phyloP scores from a whole-genome alignment of 2,329 filamentous ascomycete genomes.

The Xylariales sp. region DNA sequence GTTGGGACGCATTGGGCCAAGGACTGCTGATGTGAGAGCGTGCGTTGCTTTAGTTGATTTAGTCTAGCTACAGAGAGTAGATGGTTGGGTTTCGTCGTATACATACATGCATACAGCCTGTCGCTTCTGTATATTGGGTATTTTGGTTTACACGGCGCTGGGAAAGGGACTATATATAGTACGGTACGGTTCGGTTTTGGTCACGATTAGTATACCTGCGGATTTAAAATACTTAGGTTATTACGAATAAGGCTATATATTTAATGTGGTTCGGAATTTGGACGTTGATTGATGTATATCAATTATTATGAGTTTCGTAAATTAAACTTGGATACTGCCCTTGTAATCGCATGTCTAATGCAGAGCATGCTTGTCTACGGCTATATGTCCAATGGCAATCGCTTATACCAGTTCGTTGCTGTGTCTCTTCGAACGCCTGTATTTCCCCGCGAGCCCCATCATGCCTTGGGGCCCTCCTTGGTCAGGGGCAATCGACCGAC shows the following conservation, averaged over 20 bases:
- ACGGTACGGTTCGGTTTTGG: not conserved
- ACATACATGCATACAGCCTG: not conserved
- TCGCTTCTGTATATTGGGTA: not conserved
- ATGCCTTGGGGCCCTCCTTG: not conserved
- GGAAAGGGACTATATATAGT: not conserved
- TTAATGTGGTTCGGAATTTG: not conserved
- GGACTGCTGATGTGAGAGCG: conserved; percentile 53
- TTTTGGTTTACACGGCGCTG: not conserved
- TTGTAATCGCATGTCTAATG: not conserved
- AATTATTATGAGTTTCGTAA: not conserved
- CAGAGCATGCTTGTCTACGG: not conserved
- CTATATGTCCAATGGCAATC: not conserved
- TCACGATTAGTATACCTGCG: not conserved
- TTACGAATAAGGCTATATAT: not conserved
- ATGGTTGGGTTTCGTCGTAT: not conserved
- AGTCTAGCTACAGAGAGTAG: not conserved
- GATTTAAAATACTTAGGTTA: not conserved
- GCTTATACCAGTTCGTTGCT: not conserved
- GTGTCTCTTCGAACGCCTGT: not conserved
- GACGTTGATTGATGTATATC: not conserved
- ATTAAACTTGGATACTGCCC: conserved; percentile 1
- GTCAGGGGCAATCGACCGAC: too few relatives aligned
- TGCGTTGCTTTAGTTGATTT: not conserved
- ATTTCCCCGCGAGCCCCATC: not conserved
- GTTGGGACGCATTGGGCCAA: conserved; percentile 68